A percentile compares a stretch with the other conserved stretches of the same genome.
Conservation (phyloP, 192 early-diverging fungal species). For the Radiomyces spectabilis region DNA sequence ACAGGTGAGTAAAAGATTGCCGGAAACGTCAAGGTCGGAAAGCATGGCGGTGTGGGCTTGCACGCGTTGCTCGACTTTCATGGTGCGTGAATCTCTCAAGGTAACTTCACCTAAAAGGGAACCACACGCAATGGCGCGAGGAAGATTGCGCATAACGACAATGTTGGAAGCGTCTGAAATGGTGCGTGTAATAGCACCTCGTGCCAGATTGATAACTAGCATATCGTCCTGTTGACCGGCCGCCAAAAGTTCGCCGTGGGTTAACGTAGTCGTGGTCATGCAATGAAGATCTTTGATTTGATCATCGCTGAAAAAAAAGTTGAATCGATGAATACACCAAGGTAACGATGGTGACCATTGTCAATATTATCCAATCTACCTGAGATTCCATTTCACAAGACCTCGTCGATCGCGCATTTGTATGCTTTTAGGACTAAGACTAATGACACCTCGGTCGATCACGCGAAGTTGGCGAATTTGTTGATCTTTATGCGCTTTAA, state of each 20-base stretch:
- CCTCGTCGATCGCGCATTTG: conserved; percentile 54
- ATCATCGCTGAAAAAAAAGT: conserved; percentile 32
- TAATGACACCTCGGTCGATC: conserved; percentile 55
- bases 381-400: conserved; percentile 44
- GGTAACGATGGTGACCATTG: not conserved
- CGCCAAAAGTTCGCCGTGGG: conserved; percentile 48
- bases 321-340: not conserved
- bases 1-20: conserved; percentile 68
- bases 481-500: conserved; percentile 52
- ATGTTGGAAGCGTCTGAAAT: conserved; percentile 33
- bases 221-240: conserved; percentile 51
- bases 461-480: conserved; percentile 60
- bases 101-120: conserved; percentile 55
- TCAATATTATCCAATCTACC: conserved; percentile 19
- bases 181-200: conserved; percentile 37
- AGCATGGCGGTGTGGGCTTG: conserved; percentile 73
- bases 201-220: conserved; percentile 37
- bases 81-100: conserved; percentile 57
- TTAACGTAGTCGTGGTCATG: conserved; percentile 43
- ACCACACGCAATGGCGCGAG: conserved; percentile 56
- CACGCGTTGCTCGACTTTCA: conserved; percentile 54
- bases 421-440: conserved; percentile 50
- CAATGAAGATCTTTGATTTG: conserved; percentile 42
- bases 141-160: conserved; percentile 56
- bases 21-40: conserved; percentile 68